Base-by-base conservation (phyloP, 163 green algal genomes). In the Prototheca stagnorum region DNA sequence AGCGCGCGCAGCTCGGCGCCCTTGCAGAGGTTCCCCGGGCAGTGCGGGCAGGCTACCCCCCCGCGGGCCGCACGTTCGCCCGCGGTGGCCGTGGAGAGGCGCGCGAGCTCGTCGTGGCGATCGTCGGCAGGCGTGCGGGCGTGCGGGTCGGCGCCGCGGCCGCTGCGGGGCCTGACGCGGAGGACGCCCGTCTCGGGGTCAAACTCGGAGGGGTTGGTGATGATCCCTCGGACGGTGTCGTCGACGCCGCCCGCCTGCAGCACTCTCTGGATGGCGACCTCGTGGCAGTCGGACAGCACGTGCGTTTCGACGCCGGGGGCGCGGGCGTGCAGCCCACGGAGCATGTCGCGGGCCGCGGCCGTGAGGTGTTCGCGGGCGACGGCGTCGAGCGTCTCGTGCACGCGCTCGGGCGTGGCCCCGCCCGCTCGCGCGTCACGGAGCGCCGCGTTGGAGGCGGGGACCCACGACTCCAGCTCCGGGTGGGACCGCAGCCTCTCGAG, bases 1-100 rank as follows among this genome's bases (percentile, higher is more conserved):
- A 93, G 54, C 15, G 40, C 42, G 3, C 56, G 49, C 51, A 93
- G 51, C 67, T 92, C 77, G 16, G 49, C 39, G 3, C 79, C 81
- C 67, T 92, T 92, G 76, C 83, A 93, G 35, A 93, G 44, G 54
- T 87, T 86, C 3, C 42, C 40, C 9, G 81, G 83, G 72, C 83
- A 93, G 5, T 68, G 54, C 0, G 39, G 37, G 72, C 81, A 93
- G n/a, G n/a, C n/a, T n/a, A n/a, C n/a, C n/a, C n/a, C n/a, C n/a
- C n/a, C n/a, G n/a, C n/a, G n/a, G n/a, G n/a, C n/a, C n/a, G n/a
- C n/a, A n/a, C n/a, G n/a, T n/a, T n/a, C n/a, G n/a, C n/a, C n/a
- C n/a, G n/a, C n/a, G n/a, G n/a, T n/a, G n/a, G n/a, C 31, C 21
- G n/a, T 8, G 29, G 36, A 20, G 23, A 33, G 1, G 36, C 49